Conservation (phyloP, 768 basidiomycete species). For the Trametopsis cervina region DNA sequence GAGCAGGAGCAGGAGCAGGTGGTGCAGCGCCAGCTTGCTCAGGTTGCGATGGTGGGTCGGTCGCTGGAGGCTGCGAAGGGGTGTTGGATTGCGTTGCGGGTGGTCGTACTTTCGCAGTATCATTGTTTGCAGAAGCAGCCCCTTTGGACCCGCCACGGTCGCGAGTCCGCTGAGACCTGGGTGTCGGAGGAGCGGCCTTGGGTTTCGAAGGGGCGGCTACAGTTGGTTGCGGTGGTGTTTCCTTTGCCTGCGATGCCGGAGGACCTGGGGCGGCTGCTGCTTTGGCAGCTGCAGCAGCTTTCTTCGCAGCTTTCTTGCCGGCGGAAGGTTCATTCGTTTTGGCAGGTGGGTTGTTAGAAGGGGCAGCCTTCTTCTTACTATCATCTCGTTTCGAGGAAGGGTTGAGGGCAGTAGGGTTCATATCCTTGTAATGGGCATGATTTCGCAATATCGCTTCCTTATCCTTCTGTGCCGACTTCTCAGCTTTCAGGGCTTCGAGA, state of each 20-base stretch:
- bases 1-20: constrained; percentile 13
- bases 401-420: constrained; percentile 16
- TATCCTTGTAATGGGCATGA: constrained; percentile 66
- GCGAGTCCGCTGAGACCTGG: neutral
- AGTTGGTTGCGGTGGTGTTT: neutral
- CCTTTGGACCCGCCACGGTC: constrained; percentile 11
- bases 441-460: constrained; percentile 67
- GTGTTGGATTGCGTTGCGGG: too few species aligned
- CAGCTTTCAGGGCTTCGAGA: constrained; percentile 87
- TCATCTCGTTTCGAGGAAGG: constrained; percentile 34
- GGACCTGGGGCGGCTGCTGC: neutral
- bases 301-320: constrained; percentile 33
- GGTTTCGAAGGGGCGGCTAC: neutral
- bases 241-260: neutral
- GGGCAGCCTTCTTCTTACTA: constrained; percentile 28
- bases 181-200: neutral
- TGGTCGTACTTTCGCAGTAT: neutral
- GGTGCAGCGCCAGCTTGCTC: constrained; percentile 10
- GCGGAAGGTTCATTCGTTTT: constrained; percentile 17
- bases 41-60: constrained; percentile 18
- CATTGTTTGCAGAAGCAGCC: constrained; percentile 2
- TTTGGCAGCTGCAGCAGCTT: constrained; percentile 16
- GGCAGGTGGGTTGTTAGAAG: constrained; percentile 6
- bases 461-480: constrained; percentile 62
- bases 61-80: constrained; percentile 9